A percentile compares a stretch with the other conserved stretches of the same genome.
Conservation (phyloP, 2,329 filamentous ascomycete genomes). For the Metarhizium album region DNA sequence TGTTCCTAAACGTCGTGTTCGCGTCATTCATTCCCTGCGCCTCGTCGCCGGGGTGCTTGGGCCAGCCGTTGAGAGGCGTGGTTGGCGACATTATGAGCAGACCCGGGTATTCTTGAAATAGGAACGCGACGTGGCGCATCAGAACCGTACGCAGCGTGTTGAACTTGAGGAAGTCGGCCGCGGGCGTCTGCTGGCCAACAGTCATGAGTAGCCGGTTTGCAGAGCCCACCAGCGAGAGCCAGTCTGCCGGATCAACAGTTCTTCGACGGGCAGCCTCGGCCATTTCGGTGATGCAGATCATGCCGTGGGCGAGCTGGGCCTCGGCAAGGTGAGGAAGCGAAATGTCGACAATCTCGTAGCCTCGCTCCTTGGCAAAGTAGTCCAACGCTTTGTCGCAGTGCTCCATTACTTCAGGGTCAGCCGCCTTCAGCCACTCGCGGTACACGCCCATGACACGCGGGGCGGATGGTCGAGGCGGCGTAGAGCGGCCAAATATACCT, state of each 20-base stretch:
- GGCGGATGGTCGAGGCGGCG: constrained; percentile 28
- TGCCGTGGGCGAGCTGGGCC: constrained; percentile 65
- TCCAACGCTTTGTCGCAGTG: constrained; percentile 53
- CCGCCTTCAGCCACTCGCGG: constrained; percentile 34
- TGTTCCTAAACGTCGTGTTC: constrained; percentile 62
- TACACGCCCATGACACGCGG: constrained; percentile 63
- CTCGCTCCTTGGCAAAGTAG: constrained; percentile 39
- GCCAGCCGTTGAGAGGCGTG: constrained; percentile 65
- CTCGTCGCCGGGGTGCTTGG: constrained; percentile 45
- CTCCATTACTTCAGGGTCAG: constrained; percentile 51
- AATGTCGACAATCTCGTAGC: constrained; percentile 46
- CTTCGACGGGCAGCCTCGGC: constrained; percentile 34
- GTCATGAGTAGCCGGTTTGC: constrained; percentile 61
- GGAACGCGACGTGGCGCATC: constrained; percentile 65
- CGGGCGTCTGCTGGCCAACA: constrained; percentile 52
- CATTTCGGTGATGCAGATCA: constrained; percentile 67
- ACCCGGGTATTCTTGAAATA: constrained; percentile 62
- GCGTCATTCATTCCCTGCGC: constrained; percentile 66
- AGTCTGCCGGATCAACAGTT: constrained; percentile 32
- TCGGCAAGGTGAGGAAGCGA: constrained; percentile 55
- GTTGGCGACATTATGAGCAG: constrained; percentile 73
- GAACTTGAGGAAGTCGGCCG: constrained; percentile 59
- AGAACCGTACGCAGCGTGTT: constrained; percentile 64
- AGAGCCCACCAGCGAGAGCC: constrained; percentile 47
- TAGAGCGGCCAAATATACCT: constrained; percentile 50